Evolutionary conservation across 495 filamentous ascomycete species (phyloP).

Genomic region (Evansstolkia leycettana): DNA sequence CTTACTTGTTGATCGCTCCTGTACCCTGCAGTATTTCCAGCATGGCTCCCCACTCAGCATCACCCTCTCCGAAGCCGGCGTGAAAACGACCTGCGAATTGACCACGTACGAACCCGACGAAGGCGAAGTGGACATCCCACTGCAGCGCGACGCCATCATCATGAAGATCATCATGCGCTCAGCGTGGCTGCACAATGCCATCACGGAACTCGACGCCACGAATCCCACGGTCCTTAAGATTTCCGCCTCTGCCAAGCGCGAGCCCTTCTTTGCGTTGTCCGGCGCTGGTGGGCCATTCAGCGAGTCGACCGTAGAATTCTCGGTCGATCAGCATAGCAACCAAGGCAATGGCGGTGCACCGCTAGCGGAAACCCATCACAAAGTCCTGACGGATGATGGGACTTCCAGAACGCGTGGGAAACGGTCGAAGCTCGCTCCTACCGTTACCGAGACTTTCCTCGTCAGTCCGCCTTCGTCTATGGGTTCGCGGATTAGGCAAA

Average conservation of each 20-base stretch:
- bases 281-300: conserved; percentile 62
- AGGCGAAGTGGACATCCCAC: conserved; percentile 61
- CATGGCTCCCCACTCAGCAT: conserved; percentile 66
- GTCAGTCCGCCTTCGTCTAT: conserved; percentile 31
- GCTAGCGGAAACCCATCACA: conserved; percentile 13
- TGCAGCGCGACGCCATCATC: conserved; percentile 61
- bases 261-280: conserved; percentile 64
- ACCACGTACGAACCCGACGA: conserved; percentile 71
- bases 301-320: conserved; percentile 74
- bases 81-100: conserved; percentile 83
- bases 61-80: conserved; percentile 69
- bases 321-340: conserved; percentile 49
- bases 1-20: conserved; percentile 69
- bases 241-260: conserved; percentile 41
- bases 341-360: conserved; percentile 5
- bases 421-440: conserved; percentile 34
- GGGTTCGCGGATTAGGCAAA: conserved; percentile 26
- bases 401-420: conserved; percentile 25
- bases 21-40: conserved; percentile 62
- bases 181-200: conserved; percentile 70
- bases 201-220: conserved; percentile 69
- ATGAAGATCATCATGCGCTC: conserved; percentile 94
- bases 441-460: conserved; percentile 37
- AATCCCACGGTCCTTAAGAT: conserved; percentile 51
- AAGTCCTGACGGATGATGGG: conserved; percentile 24